Percentiles rank a stretch among this genome's conserved stretches.
These are phyloP conservation scores for Solanum ossicruentum DNA, from an alignment of 257 asterid genomes.

Conservation along the genomic window DNA sequence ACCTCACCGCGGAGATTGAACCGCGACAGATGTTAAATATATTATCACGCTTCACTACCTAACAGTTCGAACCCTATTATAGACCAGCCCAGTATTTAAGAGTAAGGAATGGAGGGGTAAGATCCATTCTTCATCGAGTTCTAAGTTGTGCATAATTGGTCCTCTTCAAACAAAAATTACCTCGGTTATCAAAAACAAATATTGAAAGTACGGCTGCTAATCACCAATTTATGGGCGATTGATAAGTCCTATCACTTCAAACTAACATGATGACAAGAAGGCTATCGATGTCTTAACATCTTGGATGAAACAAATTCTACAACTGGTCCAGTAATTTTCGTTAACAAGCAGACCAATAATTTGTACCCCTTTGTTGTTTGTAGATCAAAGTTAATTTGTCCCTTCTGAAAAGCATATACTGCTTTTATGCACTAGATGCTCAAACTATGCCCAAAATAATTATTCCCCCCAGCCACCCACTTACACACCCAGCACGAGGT, in stretches of 20 bases:
- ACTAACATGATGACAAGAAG: neutral
- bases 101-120: neutral
- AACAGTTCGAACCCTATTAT: neutral
- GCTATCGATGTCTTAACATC: neutral
- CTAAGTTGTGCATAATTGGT: neutral
- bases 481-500: neutral
- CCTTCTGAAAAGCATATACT: neutral
- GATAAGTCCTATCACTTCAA: neutral
- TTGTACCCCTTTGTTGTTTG: neutral
- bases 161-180: neutral
- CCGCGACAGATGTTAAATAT: no score
- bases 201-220: neutral
- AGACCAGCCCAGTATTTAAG: neutral
- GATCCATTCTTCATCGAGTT: neutral
- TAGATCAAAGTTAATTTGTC: neutral
- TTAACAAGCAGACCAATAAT: neutral
- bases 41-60: no score
- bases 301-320: neutral
- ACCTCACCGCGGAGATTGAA: no score
- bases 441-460: neutral
- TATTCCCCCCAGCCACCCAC: neutral
- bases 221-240: neutral
- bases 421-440: neutral
- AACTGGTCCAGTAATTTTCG: neutral
- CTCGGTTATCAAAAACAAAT: neutral